phyloP scores from a whole-genome alignment of 75 land plant genomes.

The Adiantum capillusveneris region DNA sequence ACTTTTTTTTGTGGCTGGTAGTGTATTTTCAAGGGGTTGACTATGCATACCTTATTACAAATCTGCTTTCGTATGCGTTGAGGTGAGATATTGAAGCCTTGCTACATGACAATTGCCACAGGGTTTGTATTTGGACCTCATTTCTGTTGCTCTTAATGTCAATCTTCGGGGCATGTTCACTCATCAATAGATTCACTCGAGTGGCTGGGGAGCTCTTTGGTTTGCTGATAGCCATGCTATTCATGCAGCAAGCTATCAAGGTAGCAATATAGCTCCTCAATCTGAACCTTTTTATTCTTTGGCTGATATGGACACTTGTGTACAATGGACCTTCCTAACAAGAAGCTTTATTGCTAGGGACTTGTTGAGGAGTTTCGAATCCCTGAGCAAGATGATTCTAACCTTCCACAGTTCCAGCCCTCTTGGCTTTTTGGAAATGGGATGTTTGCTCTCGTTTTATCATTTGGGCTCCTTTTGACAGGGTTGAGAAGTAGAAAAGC shows the following conservation, averaged over 20 bases:
- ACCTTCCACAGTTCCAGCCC: slow-evolving; percentile 17
- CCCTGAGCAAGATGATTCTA: slow-evolving; percentile 32
- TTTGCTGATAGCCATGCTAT: slow-evolving; percentile 76
- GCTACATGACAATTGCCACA: slow-evolving; percentile 10
- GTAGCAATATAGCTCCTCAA: no score
- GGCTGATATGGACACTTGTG: no score
- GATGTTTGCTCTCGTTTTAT: slow-evolving; percentile 78
- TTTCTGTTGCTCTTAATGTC: slow-evolving; percentile 55
- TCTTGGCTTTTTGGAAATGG: slow-evolving; percentile 96
- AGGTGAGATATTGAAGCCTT: no score
- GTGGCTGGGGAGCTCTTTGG: slow-evolving; percentile 91
- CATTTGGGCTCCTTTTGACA: slow-evolving; percentile 80
- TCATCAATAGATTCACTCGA: slow-evolving; percentile 83
- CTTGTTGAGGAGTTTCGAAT: slow-evolving; percentile 46
- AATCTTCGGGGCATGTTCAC: slow-evolving; percentile 67
- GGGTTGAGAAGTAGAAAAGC: slow-evolving; percentile 70
- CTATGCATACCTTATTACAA: no score
- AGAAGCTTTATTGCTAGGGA: no score
- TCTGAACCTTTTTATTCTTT: no score
- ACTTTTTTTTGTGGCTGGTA: no score
- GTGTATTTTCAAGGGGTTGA: no score
- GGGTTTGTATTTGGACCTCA: slow-evolving; percentile 91
- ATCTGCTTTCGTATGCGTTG: no score
- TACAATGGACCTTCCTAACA: no score
- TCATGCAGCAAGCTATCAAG: slow-evolving; percentile 79